phyloP scores from a whole-genome alignment of 306 rosid genomes.

The Fagus sylvatica region DNA sequence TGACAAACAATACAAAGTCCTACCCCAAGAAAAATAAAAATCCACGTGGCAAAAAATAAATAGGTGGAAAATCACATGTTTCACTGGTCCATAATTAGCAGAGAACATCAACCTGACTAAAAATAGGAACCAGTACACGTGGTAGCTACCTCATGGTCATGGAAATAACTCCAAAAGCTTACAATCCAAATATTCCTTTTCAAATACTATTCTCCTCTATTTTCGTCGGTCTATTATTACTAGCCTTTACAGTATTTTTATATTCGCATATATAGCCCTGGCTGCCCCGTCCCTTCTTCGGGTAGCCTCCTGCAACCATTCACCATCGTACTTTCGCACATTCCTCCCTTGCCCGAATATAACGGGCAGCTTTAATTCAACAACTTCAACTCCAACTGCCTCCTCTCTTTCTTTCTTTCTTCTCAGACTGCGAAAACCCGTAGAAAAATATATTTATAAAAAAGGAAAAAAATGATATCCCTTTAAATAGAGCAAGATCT shows the following conservation, averaged over 20 bases:
- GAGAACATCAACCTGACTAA: no score
- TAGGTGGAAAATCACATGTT: no score
- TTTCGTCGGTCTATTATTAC: no score
- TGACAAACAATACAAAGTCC: no score
- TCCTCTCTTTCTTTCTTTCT: not conserved
- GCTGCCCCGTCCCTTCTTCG: conserved; percentile 31
- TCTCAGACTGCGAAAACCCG: not conserved
- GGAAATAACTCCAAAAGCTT: no score
- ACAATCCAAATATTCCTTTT: no score
- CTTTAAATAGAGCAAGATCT: conserved; percentile 29
- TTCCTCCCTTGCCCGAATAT: conserved; percentile 29
- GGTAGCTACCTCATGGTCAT: no score
- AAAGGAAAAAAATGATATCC: not conserved
- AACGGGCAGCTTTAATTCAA: conserved; percentile 30
- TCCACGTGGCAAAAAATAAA: no score
- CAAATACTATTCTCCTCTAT: no score
- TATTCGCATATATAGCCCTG: not conserved
- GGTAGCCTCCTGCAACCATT: conserved; percentile 28
- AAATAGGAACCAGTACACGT: no score
- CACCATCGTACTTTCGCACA: not conserved
- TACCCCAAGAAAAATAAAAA: no score
- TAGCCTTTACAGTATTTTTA: not conserved
- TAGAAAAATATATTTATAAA: not conserved
- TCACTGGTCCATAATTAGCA: no score
- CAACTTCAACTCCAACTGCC: conserved; percentile 5